These are phyloP conservation scores for Byssoonygena ceratinophila DNA, from an alignment of 2,329 filamentous ascomycete genomes.

Conservation along the genomic window DNA sequence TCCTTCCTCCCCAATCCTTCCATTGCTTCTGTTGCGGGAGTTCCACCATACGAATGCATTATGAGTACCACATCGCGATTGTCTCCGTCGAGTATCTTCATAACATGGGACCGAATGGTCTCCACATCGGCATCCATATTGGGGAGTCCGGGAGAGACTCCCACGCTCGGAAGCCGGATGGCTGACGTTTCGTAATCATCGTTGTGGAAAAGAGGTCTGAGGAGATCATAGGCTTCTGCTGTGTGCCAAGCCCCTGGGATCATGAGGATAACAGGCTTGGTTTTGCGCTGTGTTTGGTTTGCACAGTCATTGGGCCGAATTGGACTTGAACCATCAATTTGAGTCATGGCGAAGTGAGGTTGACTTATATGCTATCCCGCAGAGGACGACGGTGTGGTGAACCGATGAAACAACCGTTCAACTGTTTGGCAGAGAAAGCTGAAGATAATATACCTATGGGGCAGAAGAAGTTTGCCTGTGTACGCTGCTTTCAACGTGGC, in stretches of 20 bases:
- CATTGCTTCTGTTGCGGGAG: constrained; percentile 23
- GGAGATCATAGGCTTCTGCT: constrained; percentile 20
- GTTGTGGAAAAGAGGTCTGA: constrained; percentile 23
- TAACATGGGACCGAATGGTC: constrained; percentile 20
- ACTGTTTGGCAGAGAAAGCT: too few relatives aligned
- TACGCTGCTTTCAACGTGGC: too few relatives aligned
- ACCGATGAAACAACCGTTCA: too few relatives aligned
- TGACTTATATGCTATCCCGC: too few relatives aligned
- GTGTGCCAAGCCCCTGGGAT: constrained; percentile 32
- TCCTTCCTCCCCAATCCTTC: constrained; percentile 25
- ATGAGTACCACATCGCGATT: constrained; percentile 23
- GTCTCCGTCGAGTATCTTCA: constrained; percentile 18
- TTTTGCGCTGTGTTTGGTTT: neutral
- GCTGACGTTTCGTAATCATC: constrained; percentile 21
- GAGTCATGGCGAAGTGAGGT: neutral
- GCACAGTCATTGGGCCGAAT: neutral
- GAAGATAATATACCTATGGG: too few relatives aligned
- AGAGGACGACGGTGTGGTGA: too few relatives aligned
- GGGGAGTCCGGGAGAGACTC: neutral
- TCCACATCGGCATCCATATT: constrained; percentile 20
- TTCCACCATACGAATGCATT: constrained; percentile 32
- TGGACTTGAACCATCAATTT: neutral
- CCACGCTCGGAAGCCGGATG: constrained; percentile 11
- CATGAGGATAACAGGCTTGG: constrained; percentile 22
- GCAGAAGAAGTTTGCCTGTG: too few relatives aligned